Evolutionary conservation across 345 rosid genomes (phyloP).

Genomic region (Eutrema heterophyllum): DNA sequence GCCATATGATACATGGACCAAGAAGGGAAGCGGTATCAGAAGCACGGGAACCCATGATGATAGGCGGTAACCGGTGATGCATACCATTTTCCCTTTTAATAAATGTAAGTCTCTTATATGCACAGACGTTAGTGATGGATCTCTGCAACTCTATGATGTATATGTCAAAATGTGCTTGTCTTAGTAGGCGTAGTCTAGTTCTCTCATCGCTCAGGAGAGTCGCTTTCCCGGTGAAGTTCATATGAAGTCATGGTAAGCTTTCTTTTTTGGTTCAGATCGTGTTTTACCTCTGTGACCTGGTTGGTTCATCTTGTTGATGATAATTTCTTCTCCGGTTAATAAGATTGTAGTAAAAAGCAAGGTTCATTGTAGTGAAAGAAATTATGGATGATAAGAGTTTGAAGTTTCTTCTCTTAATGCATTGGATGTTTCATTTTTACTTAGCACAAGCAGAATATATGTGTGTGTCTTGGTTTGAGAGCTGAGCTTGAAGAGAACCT

Average conservation of each 20-base stretch:
- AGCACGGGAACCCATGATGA: not conserved
- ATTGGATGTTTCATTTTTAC: slow-evolving; percentile 1
- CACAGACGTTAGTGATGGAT: slow-evolving; percentile 16
- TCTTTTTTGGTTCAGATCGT: not conserved
- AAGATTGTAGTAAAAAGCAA: slow-evolving; percentile 14
- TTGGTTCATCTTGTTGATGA: slow-evolving; percentile 18
- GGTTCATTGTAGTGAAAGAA: slow-evolving; percentile 11
- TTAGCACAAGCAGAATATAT: not conserved
- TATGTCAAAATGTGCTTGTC: slow-evolving; percentile 23
- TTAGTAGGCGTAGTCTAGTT: slow-evolving; percentile 19
- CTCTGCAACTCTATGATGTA: slow-evolving; percentile 17
- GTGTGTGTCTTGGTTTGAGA: not conserved
- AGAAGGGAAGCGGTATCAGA: not conserved
- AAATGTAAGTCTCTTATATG: slow-evolving; percentile 35
- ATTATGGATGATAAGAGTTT: slow-evolving; percentile 3
- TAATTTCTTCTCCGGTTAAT: not conserved
- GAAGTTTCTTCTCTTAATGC: slow-evolving; percentile 2
- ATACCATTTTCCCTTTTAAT: slow-evolving; percentile 4
- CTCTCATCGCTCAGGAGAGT: not conserved
- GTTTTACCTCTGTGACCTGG: not conserved
- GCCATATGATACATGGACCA: not conserved
- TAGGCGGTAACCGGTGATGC: not conserved
- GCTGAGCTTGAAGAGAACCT: slow-evolving; percentile 3
- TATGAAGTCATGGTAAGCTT: slow-evolving; percentile 17
- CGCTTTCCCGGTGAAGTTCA: slow-evolving; percentile 1